These are phyloP conservation scores for Lasiodiplodia sp. DNA, from an alignment of 2,329 filamentous ascomycete species.

Conservation along the genomic window DNA sequence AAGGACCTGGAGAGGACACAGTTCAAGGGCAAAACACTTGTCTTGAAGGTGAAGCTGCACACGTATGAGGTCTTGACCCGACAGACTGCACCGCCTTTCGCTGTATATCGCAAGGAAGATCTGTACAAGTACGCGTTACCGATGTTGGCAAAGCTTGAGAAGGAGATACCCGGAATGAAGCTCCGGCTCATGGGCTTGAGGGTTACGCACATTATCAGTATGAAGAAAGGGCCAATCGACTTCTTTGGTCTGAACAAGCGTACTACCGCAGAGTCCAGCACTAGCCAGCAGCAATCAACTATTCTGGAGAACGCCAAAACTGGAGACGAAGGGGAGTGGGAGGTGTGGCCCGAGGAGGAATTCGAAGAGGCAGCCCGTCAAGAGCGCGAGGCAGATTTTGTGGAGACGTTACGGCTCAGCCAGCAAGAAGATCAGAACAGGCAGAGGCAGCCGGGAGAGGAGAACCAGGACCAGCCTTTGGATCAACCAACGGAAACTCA, in stretches of 20 bases:
- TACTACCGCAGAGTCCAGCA: constrained; percentile 23
- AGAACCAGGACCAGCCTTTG: neutral
- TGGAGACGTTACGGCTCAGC: constrained; percentile 67
- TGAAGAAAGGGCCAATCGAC: constrained; percentile 78
- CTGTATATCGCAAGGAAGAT: constrained; percentile 77
- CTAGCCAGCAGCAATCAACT: neutral
- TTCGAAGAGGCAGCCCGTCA: constrained; percentile 68
- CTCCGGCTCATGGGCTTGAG: constrained; percentile 87
- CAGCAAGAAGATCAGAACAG: constrained; percentile 59
- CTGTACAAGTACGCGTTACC: constrained; percentile 82
- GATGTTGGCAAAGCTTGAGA: constrained; percentile 83
- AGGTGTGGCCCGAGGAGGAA: constrained; percentile 73
- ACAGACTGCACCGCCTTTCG: constrained; percentile 76
- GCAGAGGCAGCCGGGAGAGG: constrained; percentile 28
- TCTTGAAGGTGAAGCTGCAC: constrained; percentile 91
- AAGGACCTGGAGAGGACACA: constrained; percentile 80
- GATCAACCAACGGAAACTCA: constrained; percentile 42
- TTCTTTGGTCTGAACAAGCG: constrained; percentile 72
- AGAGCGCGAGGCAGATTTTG: constrained; percentile 66
- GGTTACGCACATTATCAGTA: constrained; percentile 86
- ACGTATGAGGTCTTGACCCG: constrained; percentile 91
- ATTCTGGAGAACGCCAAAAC: constrained; percentile 49
- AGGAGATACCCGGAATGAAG: constrained; percentile 80
- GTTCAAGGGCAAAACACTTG: constrained; percentile 89
- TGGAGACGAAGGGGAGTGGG: constrained; percentile 64